Base-by-base conservation (phyloP, 176 grass and related monocot genomes). In the Oryza meridionalis region DNA sequence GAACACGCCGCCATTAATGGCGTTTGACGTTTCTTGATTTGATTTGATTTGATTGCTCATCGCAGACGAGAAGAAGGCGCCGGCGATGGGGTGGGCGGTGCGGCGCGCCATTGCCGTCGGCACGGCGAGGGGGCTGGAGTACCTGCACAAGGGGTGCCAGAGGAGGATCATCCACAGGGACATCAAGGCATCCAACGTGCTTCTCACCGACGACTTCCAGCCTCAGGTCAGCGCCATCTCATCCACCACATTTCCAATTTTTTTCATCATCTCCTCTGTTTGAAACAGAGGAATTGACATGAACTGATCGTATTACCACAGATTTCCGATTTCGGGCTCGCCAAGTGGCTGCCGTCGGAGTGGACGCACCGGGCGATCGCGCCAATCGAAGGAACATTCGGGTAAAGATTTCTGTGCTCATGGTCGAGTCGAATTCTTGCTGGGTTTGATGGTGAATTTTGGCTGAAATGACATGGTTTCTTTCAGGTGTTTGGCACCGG, bases 321-420 rank as follows among this genome's bases (percentile, higher is more conserved):
- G 95, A 95, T 98, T 79, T 93, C 95, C 0, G 95, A 98, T 16
- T 98, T 98, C 11, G 95, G 95, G 5, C 92, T 98, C 19, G 95
- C 95, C 35, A 98, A 91, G 82, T 98, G 95, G 92, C 89, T 98
- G 81, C 92, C 95, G 33, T 80, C 87, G 7, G 95, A 98, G 87
- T 98, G 95, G 95, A 94, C 88, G 81, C 91, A 98, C 87, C 88
- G 91, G 12, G 91, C 91, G 7, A 94, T 98, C 59, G 91, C 92
- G 32, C 95, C 95, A 24, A 98, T 98, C 64, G 95, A 98, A 82
- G 95, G 95, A 35, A 95, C 95, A 42, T 98, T 98, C 24, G 92
- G 95, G 90, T 94, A 71, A 72, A 78, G 40, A 10, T 29, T 61
- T 7, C 15, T 9, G 5, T 51, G 7, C 37, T 37, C 26, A 0